Conservation (phyloP, 2,329 filamentous ascomycete genomes). For the Cladosporium sp. region DNA sequence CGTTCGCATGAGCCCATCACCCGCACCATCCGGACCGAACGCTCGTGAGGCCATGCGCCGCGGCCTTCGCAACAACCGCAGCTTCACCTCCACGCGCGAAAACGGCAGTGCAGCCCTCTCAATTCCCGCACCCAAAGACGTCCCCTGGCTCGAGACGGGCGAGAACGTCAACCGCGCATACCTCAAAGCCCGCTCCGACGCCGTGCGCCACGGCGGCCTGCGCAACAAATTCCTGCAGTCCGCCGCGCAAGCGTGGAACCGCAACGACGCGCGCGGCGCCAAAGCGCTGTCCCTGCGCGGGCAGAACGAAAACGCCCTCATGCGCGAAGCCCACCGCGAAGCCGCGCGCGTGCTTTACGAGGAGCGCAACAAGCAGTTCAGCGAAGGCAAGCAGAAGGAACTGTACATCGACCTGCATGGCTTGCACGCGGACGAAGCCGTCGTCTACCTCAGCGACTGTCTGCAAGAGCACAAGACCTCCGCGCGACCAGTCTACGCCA, state of each 20-base stretch:
- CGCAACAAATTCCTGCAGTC: slow-evolving; percentile 97
- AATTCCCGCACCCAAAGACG: slow-evolving; percentile 83
- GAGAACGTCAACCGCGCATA: slow-evolving; percentile 89
- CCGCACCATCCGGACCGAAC: slow-evolving; percentile 39
- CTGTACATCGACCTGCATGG: slow-evolving; percentile 95
- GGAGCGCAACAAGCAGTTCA: slow-evolving; percentile 73
- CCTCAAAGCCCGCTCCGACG: slow-evolving; percentile 89
- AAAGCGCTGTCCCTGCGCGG: slow-evolving; percentile 92
- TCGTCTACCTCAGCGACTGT: slow-evolving; percentile 86
- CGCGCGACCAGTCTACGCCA: slow-evolving; percentile 78
- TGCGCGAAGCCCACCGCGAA: slow-evolving; percentile 95
- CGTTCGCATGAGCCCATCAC: slow-evolving; percentile 90
- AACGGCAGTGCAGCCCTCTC: slow-evolving; percentile 77
- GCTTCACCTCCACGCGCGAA: slow-evolving; percentile 61
- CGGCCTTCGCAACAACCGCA: slow-evolving; percentile 61
- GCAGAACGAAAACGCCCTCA: slow-evolving; percentile 93
- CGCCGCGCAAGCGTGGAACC: slow-evolving; percentile 97
- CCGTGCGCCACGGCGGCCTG: slow-evolving; percentile 93
- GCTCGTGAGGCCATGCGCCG: slow-evolving; percentile 49
- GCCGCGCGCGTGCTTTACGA: slow-evolving; percentile 90
- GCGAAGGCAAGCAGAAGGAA: slow-evolving; percentile 55
- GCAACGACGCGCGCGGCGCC: slow-evolving; percentile 91
- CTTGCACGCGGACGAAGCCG: slow-evolving; percentile 96
- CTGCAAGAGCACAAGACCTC: slow-evolving; percentile 76
- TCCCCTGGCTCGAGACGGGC: slow-evolving; percentile 95